These are phyloP conservation scores for Penicillium canescens DNA, from an alignment of 495 filamentous ascomycete genomes.

Conservation along the genomic window DNA sequence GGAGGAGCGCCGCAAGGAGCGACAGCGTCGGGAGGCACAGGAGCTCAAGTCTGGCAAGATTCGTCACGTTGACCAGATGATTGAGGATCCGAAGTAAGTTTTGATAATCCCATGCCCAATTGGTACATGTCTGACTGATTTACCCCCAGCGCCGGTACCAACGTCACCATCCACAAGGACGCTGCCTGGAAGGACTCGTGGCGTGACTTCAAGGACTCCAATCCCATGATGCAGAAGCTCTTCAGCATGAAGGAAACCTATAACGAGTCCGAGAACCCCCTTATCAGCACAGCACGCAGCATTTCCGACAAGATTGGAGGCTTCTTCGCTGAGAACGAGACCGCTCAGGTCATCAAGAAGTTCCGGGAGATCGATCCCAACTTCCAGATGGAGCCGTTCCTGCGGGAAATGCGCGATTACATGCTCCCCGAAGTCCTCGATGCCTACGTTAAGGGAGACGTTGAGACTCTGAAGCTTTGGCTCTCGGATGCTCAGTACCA, in stretches of 20 bases:
- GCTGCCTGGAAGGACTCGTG: conserved; percentile 94
- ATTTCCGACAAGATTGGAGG: conserved; percentile 91
- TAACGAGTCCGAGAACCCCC: conserved; percentile 94
- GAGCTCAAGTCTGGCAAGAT: conserved; percentile 53
- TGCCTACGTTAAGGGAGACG: conserved; percentile 95
- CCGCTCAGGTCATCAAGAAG: conserved; percentile 93
- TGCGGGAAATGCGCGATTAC: conserved; percentile 94
- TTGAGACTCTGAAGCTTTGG: conserved; percentile 89
- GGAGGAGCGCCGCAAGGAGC: conserved; percentile 79
- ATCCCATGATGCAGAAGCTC: conserved; percentile 82
- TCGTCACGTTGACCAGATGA: conserved; percentile 52
- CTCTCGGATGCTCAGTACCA: conserved; percentile 91
- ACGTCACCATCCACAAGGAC: conserved; percentile 95
- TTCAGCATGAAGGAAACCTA: conserved; percentile 82
- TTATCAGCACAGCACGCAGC: conserved; percentile 88
- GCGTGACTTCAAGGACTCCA: conserved; percentile 86
- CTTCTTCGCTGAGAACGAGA: conserved; percentile 98
- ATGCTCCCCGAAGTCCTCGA: conserved; percentile 97
- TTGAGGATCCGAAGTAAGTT: conserved; percentile 86
- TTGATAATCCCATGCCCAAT: not conserved
- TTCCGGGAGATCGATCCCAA: conserved; percentile 95
- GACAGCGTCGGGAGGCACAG: conserved; percentile 71
- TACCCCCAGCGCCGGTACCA: conserved; percentile 75
- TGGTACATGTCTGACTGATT: conserved; percentile 21
- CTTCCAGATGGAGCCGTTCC: conserved; percentile 92